Conservation (phyloP, 2,329 filamentous ascomycete species). For the Parastagonospora nodorum region DNA sequence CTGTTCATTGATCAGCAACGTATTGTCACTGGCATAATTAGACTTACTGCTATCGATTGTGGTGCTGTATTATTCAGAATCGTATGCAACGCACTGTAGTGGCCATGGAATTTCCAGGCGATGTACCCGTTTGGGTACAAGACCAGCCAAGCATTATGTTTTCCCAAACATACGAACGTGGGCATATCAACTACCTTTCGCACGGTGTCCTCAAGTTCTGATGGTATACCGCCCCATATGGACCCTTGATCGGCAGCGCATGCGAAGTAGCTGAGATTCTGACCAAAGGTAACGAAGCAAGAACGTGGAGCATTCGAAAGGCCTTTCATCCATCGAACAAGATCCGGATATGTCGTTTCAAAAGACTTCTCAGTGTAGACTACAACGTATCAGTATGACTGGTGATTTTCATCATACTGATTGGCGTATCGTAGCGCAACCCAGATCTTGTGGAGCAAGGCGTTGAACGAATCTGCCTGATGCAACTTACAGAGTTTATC, state of each 20-base stretch:
- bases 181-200: conserved; percentile 41
- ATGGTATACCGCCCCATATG: conserved; percentile 41
- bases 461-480: neutral
- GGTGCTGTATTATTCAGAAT: conserved; percentile 33
- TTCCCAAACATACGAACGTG: conserved; percentile 33
- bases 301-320: conserved; percentile 32
- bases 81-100: conserved; percentile 34
- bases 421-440: neutral
- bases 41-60: conserved; percentile 35
- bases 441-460: neutral
- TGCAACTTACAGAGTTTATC: conserved; percentile 42
- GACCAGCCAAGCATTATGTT: conserved; percentile 41
- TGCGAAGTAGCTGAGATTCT: conserved; percentile 38
- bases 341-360: conserved; percentile 37
- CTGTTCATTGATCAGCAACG: conserved; percentile 14
- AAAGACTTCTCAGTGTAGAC: conserved; percentile 41
- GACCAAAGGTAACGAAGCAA: conserved; percentile 42
- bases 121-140: conserved; percentile 38
- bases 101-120: conserved; percentile 40
- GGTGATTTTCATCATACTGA: conserved; percentile 1
- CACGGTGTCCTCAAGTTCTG: conserved; percentile 39
- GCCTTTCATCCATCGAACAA: conserved; percentile 35
- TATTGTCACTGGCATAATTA: neutral
- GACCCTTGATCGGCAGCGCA: conserved; percentile 37
- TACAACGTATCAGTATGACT: conserved; percentile 20